A percentile compares a stretch with the other conserved stretches of the same genome.
phyloP scores from a whole-genome alignment of 2,329 filamentous ascomycete genomes.

The Cladosporium phlei region DNA sequence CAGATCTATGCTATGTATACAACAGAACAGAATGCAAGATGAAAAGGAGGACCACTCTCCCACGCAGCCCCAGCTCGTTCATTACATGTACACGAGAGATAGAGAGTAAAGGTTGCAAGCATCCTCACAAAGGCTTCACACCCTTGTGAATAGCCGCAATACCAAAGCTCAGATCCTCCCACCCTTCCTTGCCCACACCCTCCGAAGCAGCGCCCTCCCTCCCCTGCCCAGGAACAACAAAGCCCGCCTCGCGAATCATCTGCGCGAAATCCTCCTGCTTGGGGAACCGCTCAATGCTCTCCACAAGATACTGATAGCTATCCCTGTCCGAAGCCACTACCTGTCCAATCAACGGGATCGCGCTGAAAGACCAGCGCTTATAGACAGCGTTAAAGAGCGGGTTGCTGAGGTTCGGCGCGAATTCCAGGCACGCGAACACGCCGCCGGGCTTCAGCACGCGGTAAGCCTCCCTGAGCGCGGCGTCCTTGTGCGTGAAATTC shows the following conservation, averaged over 20 bases:
- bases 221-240: constrained; percentile 59
- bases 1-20: no score
- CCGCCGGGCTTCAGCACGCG: constrained; percentile 90
- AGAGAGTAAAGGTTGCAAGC: no score
- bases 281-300: constrained; percentile 94
- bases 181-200: constrained; percentile 48
- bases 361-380: constrained; percentile 91
- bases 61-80: no score
- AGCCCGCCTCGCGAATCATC: constrained; percentile 81
- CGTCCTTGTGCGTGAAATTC: constrained; percentile 90
- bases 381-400: constrained; percentile 78
- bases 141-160: constrained; percentile 97
- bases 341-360: constrained; percentile 93
- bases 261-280: constrained; percentile 75
- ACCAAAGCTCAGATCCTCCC: constrained; percentile 85
- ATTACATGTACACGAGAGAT: no score
- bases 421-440: constrained; percentile 94
- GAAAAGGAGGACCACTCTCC: no score
- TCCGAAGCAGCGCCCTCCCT: constrained; percentile 16
- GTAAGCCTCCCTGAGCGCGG: constrained; percentile 75
- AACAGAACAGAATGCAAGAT: no score
- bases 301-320: constrained; percentile 96
- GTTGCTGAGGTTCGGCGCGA: constrained; percentile 72
- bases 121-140: constrained; percentile 66
- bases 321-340: constrained; percentile 89